Evolutionary conservation across 2,329 filamentous ascomycete species (phyloP), one percentile per base, ranked within the genome.

Genomic region (Sporothrix brasiliensis): DNA sequence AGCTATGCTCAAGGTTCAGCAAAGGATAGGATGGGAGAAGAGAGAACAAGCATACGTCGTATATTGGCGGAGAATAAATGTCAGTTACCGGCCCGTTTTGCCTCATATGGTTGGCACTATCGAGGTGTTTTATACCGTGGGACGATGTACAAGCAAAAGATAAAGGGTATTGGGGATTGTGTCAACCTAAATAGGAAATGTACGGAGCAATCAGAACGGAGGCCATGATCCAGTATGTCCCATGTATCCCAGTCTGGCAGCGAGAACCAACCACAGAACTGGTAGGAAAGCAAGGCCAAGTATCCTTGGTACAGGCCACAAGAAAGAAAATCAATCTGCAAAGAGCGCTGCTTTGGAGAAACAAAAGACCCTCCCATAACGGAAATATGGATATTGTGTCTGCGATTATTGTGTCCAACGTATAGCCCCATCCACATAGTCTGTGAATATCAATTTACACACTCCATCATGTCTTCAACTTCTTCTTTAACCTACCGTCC

Each of bases 51-150:
- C 5, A 30, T 16, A 16, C 19, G 34, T 41, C 30, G 34, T 21
- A 60, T 60, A 60, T 41, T 34, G 56, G 56, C 56, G 56, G 39
- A 61, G 39, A 44, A 24, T 14, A 61, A 34, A 4, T 61, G 27
- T 61, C 34, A 39, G 27, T 47, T 27, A 11, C 56, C 58, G 58
- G 58, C 39, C 58, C 58, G 58, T 21, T 47, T 6, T 63, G 58
- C 58, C 58, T 61, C 39, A 44, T 61, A 44, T 61, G 58, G 34
- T 34, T 34, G 34, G 58, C 39, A 47, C 27, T 27, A 47, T 63
- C 39, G 39, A 34, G 56, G 21, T 21, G 34, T 21, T 30, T 34
- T 41, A 21, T 60, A 58, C 54, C 4, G 34, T 39, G 58, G 21
- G 4, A 34, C 34, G 34, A 34, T 34, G 11, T 7, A 47, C 44